These are phyloP conservation scores for Malbranchea cinnamomea DNA, from an alignment of 2,329 filamentous ascomycete genomes.

Conservation along the genomic window DNA sequence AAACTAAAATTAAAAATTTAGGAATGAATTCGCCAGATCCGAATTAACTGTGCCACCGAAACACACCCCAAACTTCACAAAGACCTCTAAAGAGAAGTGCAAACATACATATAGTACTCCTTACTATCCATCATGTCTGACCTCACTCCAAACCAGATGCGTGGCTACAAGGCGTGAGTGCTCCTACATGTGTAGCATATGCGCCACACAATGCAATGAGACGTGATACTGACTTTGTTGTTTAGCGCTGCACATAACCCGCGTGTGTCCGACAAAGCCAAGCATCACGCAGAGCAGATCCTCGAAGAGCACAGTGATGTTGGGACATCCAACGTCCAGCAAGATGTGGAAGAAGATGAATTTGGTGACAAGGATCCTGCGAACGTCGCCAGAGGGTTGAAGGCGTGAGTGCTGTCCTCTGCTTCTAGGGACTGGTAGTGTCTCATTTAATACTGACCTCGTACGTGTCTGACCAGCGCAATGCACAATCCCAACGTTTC, in stretches of 20 bases:
- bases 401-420: conserved; percentile 8
- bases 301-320: conserved; percentile 4
- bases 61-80: too few relatives aligned
- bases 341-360: conserved; percentile 2
- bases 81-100: too few relatives aligned
- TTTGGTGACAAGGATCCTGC: conserved; percentile 7
- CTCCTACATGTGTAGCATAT: not conserved
- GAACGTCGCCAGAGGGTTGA: conserved; percentile 10
- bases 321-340: conserved; percentile 1
- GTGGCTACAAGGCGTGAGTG: conserved; percentile 6
- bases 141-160: conserved; percentile 4
- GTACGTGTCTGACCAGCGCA: conserved; percentile 5
- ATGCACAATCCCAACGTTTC: conserved; percentile 10
- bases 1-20: too few relatives aligned
- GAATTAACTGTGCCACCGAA: too few relatives aligned
- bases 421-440: not conserved
- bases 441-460: not conserved
- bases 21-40: too few relatives aligned
- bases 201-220: not conserved
- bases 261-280: conserved; percentile 9
- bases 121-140: conserved; percentile 2
- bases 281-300: conserved; percentile 7
- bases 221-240: not conserved
- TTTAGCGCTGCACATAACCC: conserved; percentile 7
- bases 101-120: too few relatives aligned